Evolutionary conservation across 441 rosid genomes (phyloP).

Genomic region (Geranium incanum): DNA sequence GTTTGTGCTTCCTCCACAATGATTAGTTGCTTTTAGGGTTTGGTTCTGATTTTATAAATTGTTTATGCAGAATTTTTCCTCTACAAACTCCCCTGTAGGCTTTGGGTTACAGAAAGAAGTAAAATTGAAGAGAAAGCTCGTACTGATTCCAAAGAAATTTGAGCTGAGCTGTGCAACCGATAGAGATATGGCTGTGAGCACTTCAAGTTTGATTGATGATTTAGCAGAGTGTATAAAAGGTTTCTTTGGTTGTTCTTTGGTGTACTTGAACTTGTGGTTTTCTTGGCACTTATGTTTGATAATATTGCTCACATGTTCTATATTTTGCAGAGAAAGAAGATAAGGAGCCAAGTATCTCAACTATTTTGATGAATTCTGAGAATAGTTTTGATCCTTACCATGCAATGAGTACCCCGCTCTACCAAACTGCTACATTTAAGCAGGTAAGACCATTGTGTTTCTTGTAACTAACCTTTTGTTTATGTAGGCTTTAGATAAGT

Average conservation of each 20-base stretch:
- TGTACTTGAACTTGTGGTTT: background rate
- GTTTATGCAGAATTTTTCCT: slow-evolving; percentile 28
- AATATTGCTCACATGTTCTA: background rate
- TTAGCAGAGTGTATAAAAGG: slow-evolving; percentile 33
- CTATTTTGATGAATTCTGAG: slow-evolving; percentile 59
- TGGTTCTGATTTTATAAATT: slow-evolving; percentile 8
- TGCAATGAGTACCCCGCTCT: slow-evolving; percentile 81
- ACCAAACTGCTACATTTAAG: slow-evolving; percentile 89
- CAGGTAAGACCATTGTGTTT: slow-evolving; percentile 40
- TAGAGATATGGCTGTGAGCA: slow-evolving; percentile 33
- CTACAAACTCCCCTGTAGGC: slow-evolving; percentile 22
- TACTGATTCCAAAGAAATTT: slow-evolving; percentile 24
- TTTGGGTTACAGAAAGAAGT: slow-evolving; percentile 27
- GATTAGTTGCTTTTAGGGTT: background rate
- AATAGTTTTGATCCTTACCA: slow-evolving; percentile 66
- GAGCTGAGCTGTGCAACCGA: slow-evolving; percentile 38
- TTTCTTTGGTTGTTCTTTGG: slow-evolving; percentile 23
- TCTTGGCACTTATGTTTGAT: background rate
- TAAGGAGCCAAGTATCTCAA: slow-evolving; percentile 58
- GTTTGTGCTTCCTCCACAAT: background rate
- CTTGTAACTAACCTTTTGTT: background rate
- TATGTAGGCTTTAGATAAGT: background rate
- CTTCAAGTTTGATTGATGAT: slow-evolving; percentile 36
- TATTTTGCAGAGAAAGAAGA: slow-evolving; percentile 32
- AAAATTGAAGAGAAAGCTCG: slow-evolving; percentile 24